Evolutionary conservation across 1,139 yeast genomes (phyloP).

Genomic region (Kodamaea sp.): DNA sequence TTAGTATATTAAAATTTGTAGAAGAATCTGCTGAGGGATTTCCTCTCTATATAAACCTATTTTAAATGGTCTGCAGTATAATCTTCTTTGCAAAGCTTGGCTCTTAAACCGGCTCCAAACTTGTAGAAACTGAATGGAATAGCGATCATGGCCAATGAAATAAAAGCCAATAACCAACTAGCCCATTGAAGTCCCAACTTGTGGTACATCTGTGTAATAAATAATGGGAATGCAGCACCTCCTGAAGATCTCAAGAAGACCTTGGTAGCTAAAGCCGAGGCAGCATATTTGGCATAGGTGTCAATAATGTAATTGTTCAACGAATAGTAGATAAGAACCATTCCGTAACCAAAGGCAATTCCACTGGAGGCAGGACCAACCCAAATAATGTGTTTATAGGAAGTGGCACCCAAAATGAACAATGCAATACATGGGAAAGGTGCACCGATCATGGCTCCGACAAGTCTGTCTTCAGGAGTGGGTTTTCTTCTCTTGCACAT

Average conservation of each 20-base stretch:
- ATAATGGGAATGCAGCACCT: conserved; percentile 90
- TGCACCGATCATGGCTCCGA: conserved; percentile 89
- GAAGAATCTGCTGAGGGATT: too few species aligned
- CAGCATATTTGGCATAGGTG: conserved; percentile 84
- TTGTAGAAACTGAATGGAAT: conserved; percentile 78
- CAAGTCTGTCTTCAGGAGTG: conserved; percentile 81
- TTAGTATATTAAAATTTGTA: too few species aligned
- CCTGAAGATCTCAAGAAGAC: conserved; percentile 86
- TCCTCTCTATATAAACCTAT: too few species aligned
- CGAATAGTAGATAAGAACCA: conserved; percentile 86
- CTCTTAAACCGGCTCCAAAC: conserved; percentile 67
- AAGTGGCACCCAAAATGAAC: conserved; percentile 88
- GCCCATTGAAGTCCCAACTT: conserved; percentile 81
- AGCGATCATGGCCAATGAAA: conserved; percentile 79
- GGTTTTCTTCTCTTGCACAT: conserved; percentile 61
- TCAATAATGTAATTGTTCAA: conserved; percentile 88
- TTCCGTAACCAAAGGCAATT: conserved; percentile 85
- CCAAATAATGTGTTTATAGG: conserved; percentile 79
- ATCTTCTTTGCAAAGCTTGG: conserved; percentile 65
- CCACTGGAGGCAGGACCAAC: conserved; percentile 95
- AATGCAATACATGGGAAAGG: conserved; percentile 88
- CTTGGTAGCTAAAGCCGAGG: conserved; percentile 87
- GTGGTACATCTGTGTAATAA: conserved; percentile 79
- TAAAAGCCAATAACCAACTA: conserved; percentile 77
- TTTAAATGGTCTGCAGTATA: conserved; percentile 31